Conservation (phyloP, 768 basidiomycete species). For the Tephrocybe sp. region DNA sequence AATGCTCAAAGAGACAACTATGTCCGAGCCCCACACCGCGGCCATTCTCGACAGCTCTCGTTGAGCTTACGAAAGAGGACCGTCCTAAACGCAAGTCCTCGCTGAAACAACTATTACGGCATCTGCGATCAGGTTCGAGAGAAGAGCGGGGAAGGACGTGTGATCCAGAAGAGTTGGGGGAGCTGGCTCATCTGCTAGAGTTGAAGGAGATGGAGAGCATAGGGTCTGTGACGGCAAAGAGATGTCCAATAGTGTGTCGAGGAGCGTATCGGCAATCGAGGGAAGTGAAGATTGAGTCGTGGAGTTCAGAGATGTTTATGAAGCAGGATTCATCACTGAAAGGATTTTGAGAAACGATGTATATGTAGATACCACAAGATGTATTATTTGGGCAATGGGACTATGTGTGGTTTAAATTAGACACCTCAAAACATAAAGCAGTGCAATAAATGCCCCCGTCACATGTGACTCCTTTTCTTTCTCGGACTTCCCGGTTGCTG, state of each 20-base stretch:
- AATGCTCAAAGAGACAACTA: background rate
- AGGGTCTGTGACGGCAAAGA: slow-evolving; percentile 12
- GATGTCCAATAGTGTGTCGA: slow-evolving; percentile 6
- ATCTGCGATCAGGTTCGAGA: slow-evolving; percentile 7
- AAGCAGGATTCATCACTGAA: no score
- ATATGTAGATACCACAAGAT: no score
- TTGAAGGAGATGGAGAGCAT: slow-evolving; percentile 14
- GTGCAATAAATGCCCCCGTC: background rate
- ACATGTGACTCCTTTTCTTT: slow-evolving; percentile 14
- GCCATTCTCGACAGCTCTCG: background rate
- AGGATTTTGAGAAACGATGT: no score
- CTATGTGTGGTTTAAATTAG: no score
- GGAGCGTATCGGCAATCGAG: slow-evolving; percentile 6
- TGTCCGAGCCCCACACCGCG: background rate
- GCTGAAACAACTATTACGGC: slow-evolving; percentile 5
- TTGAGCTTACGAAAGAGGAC: background rate
- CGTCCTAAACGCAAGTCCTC: slow-evolving; percentile 8
- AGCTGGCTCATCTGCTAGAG: slow-evolving; percentile 7
- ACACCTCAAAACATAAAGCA: no score
- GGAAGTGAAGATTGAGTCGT: slow-evolving; percentile 16
- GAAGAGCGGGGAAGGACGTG: background rate
- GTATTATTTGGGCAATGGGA: no score
- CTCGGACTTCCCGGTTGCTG: background rate
- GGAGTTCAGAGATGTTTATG: no score
- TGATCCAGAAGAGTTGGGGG: slow-evolving; percentile 3